Evolutionary conservation across 139 green algal genomes (phyloP).

Genomic region (Chlorella sp.): DNA sequence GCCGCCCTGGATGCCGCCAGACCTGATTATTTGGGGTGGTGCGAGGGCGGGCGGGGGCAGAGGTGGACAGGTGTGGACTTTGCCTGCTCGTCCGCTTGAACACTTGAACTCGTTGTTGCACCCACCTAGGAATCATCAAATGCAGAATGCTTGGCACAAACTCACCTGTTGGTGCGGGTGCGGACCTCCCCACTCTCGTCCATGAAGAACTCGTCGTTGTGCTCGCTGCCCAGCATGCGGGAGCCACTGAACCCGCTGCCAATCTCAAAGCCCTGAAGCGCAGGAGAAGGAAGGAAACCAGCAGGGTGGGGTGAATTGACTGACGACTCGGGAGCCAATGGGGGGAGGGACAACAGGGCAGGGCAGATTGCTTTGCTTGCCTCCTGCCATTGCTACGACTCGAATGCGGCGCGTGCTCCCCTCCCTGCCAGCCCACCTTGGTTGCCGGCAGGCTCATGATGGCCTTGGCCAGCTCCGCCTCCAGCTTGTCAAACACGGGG

Average conservation of each 20-base stretch:
- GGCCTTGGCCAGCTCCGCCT: constrained; percentile 97
- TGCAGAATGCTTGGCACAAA: too few species aligned
- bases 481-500: constrained; percentile 99
- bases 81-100: too few species aligned
- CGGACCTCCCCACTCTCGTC: constrained; percentile 73
- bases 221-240: constrained; percentile 87
- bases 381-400: too few species aligned
- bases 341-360: too few species aligned
- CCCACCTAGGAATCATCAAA: too few species aligned
- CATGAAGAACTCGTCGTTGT: constrained; percentile 98
- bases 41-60: background rate
- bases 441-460: constrained; percentile 96
- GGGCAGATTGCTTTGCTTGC: too few species aligned
- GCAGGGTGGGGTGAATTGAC: too few species aligned
- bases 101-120: too few species aligned
- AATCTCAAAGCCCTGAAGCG: constrained; percentile 95
- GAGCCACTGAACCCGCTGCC: constrained; percentile 91
- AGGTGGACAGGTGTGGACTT: background rate
- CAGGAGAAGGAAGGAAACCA: background rate
- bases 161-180: constrained; percentile 89
- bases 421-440: constrained; percentile 72
- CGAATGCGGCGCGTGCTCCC: too few species aligned
- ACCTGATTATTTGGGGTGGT: constrained; percentile 30
- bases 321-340: too few species aligned
- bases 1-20: constrained; percentile 80